Evolutionary conservation across 2,329 filamentous ascomycete genomes (phyloP), one percentile per base, ranked within the genome.

Genomic region (Hypoxylon sp.): DNA sequence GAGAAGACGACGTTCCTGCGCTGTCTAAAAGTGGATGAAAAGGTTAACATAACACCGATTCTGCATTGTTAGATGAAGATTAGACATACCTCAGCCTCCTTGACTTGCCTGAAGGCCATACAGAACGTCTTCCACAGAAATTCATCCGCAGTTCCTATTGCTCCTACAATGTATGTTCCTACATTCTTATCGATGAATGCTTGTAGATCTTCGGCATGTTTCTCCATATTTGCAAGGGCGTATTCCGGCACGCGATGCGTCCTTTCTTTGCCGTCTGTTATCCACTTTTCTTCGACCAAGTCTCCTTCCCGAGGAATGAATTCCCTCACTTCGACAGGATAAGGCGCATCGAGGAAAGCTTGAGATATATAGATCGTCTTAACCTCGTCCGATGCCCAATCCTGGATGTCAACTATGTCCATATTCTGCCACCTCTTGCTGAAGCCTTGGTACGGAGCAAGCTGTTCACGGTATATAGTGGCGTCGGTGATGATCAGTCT

Each of bases 231-330:
- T 19, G 30, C 49, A 9, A 52, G 49, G 2, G 49, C 49, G 49
- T 52, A 52, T 14, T 17, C n/a, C 10, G 49, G 49, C 6, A 52
- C 49, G 13, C n/a, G 17, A n/a, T 52, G 49, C 2, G 28, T 52
- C 19, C 34, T 52, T 6, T 34, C n/a, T 21, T 36, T 13, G 13
- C 49, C 49, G 13, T 52, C 17, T 11, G 28, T 36, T 36, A 34
- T 36, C 49, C 49, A 52, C 11, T 36, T 52, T 36, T 52, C 49
- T 10, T 52, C 49, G 28, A 52, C n/a, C n/a, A 52, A 21, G 46
- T 76, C 75, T 0, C 74, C 74, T 13, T 72, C 71, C 7, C 65
- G 60, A 7, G 74, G 75, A 4, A 68, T 60, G 32, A 76, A 75
- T 61, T 74, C 62, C 14, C 70, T 51, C 11, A 76, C 73, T 11